Evolutionary conservation across 768 basidiomycete species (phyloP).

Genomic region (Tylopilus subfusipes): DNA sequence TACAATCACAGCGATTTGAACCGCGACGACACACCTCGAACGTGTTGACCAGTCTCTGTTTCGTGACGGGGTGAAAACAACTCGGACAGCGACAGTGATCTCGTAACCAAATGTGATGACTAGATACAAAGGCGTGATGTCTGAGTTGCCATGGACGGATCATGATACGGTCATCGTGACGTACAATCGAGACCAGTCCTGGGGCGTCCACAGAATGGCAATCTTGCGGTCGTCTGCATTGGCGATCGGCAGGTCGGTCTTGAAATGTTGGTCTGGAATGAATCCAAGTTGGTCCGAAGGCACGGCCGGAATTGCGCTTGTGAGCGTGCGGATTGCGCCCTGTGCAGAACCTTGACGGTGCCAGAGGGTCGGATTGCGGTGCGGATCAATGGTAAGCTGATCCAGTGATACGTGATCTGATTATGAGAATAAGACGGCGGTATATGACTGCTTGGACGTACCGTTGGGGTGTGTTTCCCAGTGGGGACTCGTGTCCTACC

Average conservation of each 20-base stretch:
- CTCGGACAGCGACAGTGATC: conserved; percentile 89
- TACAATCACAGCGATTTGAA: background rate
- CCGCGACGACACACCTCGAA: conserved; percentile 54
- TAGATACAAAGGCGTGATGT: conserved; percentile 30
- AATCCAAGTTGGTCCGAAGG: conserved; percentile 32
- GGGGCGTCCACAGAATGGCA: conserved; percentile 68
- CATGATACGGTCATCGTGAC: conserved; percentile 26
- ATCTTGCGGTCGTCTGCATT: conserved; percentile 59
- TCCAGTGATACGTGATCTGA: background rate
- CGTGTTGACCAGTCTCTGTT: conserved; percentile 85
- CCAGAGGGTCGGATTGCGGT: background rate
- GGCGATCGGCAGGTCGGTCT: conserved; percentile 45
- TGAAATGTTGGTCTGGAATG: conserved; percentile 10
- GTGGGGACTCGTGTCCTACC: background rate
- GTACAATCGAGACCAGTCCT: conserved; percentile 75
- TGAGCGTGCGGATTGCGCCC: conserved; percentile 2
- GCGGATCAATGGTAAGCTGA: background rate
- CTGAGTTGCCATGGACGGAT: background rate
- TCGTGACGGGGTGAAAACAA: conserved; percentile 86
- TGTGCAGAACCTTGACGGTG: background rate
- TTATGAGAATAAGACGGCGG: background rate
- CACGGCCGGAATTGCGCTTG: conserved; percentile 7
- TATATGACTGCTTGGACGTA: background rate
- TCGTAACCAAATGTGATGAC: conserved; percentile 87
- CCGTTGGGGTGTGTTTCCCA: background rate